These are phyloP conservation scores for Alternaria ventricosa DNA, from an alignment of 2,329 filamentous ascomycete genomes.

Conservation along the genomic window DNA sequence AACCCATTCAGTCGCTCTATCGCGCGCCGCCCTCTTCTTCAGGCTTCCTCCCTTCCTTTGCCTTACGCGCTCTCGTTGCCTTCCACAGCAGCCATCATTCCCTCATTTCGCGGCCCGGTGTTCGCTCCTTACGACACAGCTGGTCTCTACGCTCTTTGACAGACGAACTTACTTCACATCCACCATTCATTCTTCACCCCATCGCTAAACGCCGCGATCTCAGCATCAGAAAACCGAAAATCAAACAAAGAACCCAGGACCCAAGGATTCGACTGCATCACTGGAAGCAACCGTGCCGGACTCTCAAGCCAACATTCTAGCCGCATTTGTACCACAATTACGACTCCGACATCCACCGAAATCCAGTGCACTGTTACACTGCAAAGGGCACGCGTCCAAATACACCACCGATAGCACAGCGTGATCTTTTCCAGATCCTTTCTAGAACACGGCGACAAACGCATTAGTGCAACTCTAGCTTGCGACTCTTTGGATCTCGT, in stretches of 20 bases:
- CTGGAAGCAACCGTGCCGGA: conserved; percentile 14
- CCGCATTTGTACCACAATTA: conserved; percentile 37
- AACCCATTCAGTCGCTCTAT: conserved; percentile 22
- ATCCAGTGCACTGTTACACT: conserved; percentile 33
- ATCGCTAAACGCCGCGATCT: conserved; percentile 38
- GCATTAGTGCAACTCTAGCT: conserved; percentile 24
- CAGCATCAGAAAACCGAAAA: conserved; percentile 27
- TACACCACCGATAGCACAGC: conserved; percentile 28
- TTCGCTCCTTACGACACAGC: conserved; percentile 51
- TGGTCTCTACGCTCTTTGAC: conserved; percentile 47
- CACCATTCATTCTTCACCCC: conserved; percentile 23
- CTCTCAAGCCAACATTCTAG: conserved; percentile 20
- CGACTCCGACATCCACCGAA: conserved; percentile 27
- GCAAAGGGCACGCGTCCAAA: conserved; percentile 32
- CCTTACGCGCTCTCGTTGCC: conserved; percentile 31
- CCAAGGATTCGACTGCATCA: conserved; percentile 11
- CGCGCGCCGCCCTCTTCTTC: conserved; percentile 24
- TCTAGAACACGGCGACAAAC: conserved; percentile 29
- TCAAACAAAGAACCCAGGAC: conserved; percentile 10
- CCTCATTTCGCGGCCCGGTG: conserved; percentile 43
- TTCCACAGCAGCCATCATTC: conserved; percentile 33
- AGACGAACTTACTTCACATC: conserved; percentile 34
- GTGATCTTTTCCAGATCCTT: conserved; percentile 29
- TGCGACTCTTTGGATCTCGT: conserved; percentile 28
- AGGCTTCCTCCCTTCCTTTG: conserved; percentile 36